Conservation (phyloP, 441 rosid genomes). For the Arabidopsis lyrata region DNA sequence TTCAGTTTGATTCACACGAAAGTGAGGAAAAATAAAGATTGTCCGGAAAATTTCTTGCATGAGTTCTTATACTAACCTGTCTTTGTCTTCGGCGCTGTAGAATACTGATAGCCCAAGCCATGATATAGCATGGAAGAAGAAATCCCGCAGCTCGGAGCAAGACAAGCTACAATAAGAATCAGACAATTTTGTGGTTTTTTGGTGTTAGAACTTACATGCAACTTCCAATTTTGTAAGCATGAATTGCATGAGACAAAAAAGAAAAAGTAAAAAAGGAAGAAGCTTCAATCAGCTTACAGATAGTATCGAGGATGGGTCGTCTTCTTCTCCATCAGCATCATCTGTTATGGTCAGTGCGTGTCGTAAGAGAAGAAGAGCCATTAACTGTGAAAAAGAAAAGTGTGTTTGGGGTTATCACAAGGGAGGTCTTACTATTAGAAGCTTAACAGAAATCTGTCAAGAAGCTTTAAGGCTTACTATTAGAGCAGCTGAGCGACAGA, state of each 20-base stretch:
- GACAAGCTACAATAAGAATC: conserved; percentile 55
- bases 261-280: neutral
- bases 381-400: conserved; percentile 55
- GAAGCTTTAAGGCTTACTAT: conserved; percentile 57
- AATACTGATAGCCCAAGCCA: conserved; percentile 99
- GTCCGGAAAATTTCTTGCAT: neutral
- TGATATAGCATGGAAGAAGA: conserved; percentile 94
- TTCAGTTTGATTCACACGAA: conserved; percentile 8
- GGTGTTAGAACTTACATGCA: conserved; percentile 1
- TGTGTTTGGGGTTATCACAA: conserved; percentile 12
- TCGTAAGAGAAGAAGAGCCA: conserved; percentile 87
- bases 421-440: neutral
- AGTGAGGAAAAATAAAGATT: neutral
- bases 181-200: conserved; percentile 17
- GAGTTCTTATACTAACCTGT: conserved; percentile 50
- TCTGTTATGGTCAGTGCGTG: conserved; percentile 74
- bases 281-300: conserved; percentile 62
- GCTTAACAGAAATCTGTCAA: neutral
- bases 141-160: conserved; percentile 93
- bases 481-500: conserved; percentile 93
- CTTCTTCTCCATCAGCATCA: conserved; percentile 72
- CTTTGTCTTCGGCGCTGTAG: conserved; percentile 90
- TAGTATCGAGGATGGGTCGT: conserved; percentile 68
- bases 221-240: conserved; percentile 11
- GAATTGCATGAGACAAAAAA: neutral